Conservation (phyloP, 192 early-diverging fungal species). For the Coemansia sp. region DNA sequence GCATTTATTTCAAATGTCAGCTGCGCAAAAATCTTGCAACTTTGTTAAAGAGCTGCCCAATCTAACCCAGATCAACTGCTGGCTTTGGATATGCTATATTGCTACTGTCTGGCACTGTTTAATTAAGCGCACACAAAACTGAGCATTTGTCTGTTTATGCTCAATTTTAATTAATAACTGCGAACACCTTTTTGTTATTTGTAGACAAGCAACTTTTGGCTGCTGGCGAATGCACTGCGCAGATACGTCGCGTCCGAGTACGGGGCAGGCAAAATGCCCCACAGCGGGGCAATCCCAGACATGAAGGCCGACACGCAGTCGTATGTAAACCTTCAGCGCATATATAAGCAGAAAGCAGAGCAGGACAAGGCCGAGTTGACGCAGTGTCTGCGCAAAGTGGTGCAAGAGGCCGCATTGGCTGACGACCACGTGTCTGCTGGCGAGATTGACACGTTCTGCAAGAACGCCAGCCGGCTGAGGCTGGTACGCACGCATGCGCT, state of each 20-base stretch:
- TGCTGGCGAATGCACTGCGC: slow-evolving; percentile 71
- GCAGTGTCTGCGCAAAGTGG: slow-evolving; percentile 48
- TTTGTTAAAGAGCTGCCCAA: neutral
- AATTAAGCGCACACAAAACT: slow-evolving; percentile 8
- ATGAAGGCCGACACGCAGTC: slow-evolving; percentile 95
- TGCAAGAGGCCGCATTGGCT: slow-evolving; percentile 54
- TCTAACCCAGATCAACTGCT: neutral
- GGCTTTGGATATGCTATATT: too few relatives aligned
- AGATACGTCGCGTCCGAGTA: slow-evolving; percentile 74
- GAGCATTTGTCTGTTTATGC: neutral
- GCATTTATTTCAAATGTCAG: slow-evolving; percentile 4
- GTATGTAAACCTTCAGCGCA: slow-evolving; percentile 80
- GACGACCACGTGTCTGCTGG: slow-evolving; percentile 59
- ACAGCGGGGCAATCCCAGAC: slow-evolving; percentile 86
- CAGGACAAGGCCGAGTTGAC: slow-evolving; percentile 60
- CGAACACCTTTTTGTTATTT: slow-evolving; percentile 1
- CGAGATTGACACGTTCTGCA: slow-evolving; percentile 79
- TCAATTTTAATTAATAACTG: slow-evolving; percentile 13
- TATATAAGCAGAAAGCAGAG: slow-evolving; percentile 81
- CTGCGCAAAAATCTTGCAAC: neutral
- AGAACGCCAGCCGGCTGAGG: slow-evolving; percentile 69
- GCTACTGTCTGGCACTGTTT: slow-evolving; percentile 4
- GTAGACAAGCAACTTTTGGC: slow-evolving; percentile 73
- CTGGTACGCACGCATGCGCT: slow-evolving; percentile 56
- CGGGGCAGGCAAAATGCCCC: slow-evolving; percentile 70